Evolutionary conservation across 2,329 filamentous ascomycete species (phyloP), one percentile per base, ranked within the genome.

Genomic region (Proliferodiscus dingleyae): DNA sequence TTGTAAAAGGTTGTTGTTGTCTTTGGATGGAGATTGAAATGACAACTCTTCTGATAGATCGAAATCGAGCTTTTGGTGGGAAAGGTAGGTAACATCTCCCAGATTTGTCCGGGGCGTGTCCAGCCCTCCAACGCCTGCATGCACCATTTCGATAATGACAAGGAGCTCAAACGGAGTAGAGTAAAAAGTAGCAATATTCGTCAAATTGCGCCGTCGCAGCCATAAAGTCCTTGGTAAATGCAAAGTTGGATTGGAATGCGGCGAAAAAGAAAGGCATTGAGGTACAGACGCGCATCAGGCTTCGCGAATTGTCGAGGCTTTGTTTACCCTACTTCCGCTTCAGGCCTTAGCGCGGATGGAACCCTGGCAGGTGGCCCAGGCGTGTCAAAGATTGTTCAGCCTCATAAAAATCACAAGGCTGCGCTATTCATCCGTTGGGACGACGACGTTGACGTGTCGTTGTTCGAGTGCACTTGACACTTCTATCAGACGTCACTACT

Each of bases 11-110:
- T 93, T 87, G 59, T 82, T 80, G 61, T 83, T 71, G 63, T 84
- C 80, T 66, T 87, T 90, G 22, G 75, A 78, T 19, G 86, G 90
- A 23, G 87, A 89, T 46, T 83, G 80, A 57, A 96, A 95, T 1
- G 91, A 93, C 46, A 87, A 82, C 63, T 94, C 89, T 59, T 89
- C 84, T 42, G 89, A 94, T 56, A 91, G 82, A 59, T 94, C 89
- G 61, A 94, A 81, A 61, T 89, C 83, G 58, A 81, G 72, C 70
- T 68, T 77, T 41, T 51, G 68, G 67, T 81, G 72, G 66, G 70
- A 80, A 52, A 94, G 73, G 66, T 84, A 91, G 55, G 89, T 95
- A 67, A 81, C 82, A 75, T 96, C 89, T 62, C 85, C 89, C 56
- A 83, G 68, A 61, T 89, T 86, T 51, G 89, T 95, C 64, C 85